A percentile compares a stretch with the other conserved stretches of the same genome.
phyloP scores from a whole-genome alignment of 345 rosid species.

The Salix exigua region DNA sequence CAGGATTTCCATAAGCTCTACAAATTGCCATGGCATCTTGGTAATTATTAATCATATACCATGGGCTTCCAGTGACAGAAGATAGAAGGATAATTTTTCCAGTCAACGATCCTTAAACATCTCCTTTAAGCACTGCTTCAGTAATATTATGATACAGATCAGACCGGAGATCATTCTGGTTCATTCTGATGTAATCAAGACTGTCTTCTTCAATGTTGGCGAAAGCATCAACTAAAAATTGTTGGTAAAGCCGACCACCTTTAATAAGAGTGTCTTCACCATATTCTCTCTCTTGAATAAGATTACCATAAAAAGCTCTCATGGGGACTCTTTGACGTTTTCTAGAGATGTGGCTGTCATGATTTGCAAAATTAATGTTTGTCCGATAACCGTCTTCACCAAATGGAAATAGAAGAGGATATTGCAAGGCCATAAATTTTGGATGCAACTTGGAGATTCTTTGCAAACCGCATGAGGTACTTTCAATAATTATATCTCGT shows the following conservation, averaged over 20 bases:
- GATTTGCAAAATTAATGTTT: neutral
- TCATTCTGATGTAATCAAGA: neutral
- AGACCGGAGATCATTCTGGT: neutral
- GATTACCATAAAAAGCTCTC: neutral
- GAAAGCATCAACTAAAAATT: neutral
- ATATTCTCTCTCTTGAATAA: neutral
- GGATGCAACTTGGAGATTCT: neutral
- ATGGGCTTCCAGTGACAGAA: neutral
- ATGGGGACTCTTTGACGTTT: neutral
- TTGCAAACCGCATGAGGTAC: rapidly evolving
- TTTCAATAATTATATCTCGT: neutral
- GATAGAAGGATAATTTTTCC: neutral
- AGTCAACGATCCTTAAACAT: rapidly evolving
- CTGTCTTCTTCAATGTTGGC: neutral
- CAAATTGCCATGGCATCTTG: neutral
- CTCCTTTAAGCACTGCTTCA: neutral
- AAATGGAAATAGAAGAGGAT: neutral
- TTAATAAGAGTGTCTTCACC: too few species aligned
- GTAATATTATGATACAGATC: neutral
- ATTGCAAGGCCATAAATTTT: neutral
- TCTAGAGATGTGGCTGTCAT: rapidly evolving
- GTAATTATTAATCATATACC: neutral
- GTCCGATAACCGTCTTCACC: neutral
- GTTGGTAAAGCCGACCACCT: neutral
- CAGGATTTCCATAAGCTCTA: neutral